Percentiles rank a stretch among this genome's conserved stretches.
Conservation (phyloP, 371 early-diverging fungal genomes). For the Nematocida parisii region DNA sequence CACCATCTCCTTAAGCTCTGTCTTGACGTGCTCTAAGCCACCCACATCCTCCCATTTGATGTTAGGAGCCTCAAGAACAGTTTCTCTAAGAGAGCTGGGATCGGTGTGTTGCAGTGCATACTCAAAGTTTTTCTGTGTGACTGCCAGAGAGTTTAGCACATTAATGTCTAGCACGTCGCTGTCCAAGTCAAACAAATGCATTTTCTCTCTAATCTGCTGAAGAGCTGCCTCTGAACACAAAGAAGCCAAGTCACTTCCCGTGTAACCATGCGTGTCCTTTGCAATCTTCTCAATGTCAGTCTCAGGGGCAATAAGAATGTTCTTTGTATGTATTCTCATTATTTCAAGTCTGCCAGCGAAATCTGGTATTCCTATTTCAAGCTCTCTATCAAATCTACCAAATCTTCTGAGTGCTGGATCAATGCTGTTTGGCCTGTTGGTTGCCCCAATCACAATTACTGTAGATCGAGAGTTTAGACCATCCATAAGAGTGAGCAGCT, state of each 20-base stretch:
- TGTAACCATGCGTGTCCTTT: slow-evolving; percentile 94
- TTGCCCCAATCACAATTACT: slow-evolving; percentile 91
- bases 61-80: slow-evolving; percentile 97
- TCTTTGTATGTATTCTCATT: slow-evolving; percentile 96
- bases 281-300: slow-evolving; percentile 96
- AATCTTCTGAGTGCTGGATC: slow-evolving; percentile 92
- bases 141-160: slow-evolving; percentile 87
- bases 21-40: slow-evolving; percentile 95
- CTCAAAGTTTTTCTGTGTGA: slow-evolving; percentile 95
- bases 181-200: slow-evolving; percentile 87
- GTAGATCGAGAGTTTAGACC: slow-evolving; percentile 93
- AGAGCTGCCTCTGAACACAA: slow-evolving; percentile 99
- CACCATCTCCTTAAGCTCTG: slow-evolving; percentile 96
- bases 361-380: slow-evolving; percentile 98
- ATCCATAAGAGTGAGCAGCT: slow-evolving; percentile 97
- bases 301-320: slow-evolving; percentile 87
- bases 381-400: slow-evolving; percentile 96
- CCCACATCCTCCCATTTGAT: slow-evolving; percentile 97
- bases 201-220: slow-evolving; percentile 99
- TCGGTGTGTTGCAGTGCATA: slow-evolving; percentile 90
- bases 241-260: slow-evolving; percentile 95
- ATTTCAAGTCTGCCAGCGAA: slow-evolving; percentile 95
- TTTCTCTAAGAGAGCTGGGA: slow-evolving; percentile 97
- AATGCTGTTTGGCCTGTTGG: slow-evolving; percentile 94
- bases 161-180: slow-evolving; percentile 95